A percentile compares a stretch with the other conserved stretches of the same genome.
These are phyloP conservation scores for Hyaloperonospora brassicae DNA, from an alignment of 352 stramenopile species.

Conservation along the genomic window DNA sequence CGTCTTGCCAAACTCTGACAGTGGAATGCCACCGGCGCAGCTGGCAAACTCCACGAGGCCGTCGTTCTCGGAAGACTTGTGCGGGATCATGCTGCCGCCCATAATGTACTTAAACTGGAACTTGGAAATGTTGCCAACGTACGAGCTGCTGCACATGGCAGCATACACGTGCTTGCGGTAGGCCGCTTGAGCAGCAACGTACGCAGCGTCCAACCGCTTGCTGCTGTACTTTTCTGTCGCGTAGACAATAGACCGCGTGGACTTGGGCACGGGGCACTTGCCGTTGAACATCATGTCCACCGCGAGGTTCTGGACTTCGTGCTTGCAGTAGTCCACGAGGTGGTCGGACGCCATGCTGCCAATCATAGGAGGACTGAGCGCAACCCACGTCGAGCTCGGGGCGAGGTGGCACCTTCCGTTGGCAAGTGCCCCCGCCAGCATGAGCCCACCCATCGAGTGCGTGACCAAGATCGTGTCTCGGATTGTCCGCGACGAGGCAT, in stretches of 20 bases:
- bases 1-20: constrained; percentile 22
- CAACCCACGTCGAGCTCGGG: constrained; percentile 12
- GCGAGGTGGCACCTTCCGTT: constrained; percentile 11
- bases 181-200: constrained; percentile 22
- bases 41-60: constrained; percentile 39
- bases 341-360: constrained; percentile 19
- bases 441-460: constrained; percentile 21
- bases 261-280: background rate
- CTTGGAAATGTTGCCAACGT: constrained; percentile 18
- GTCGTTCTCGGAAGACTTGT: constrained; percentile 35
- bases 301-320: background rate
- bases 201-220: constrained; percentile 14
- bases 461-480: constrained; percentile 17
- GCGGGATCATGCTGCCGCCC: constrained; percentile 18
- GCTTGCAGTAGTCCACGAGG: background rate
- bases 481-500: constrained; percentile 4
- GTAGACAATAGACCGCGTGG: background rate
- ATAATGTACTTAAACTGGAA: constrained; percentile 31
- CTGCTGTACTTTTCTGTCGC: constrained; percentile 10
- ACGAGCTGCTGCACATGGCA: constrained; percentile 29
- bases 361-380: constrained; percentile 13
- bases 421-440: constrained; percentile 11
- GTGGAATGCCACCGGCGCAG: constrained; percentile 18
- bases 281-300: background rate
- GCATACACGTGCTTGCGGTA: constrained; percentile 27